Percentiles rank a stretch among this genome's conserved stretches.
Evolutionary conservation across 2,329 filamentous ascomycete genomes (phyloP).

Genomic region (Tolypocladium amazonense): DNA sequence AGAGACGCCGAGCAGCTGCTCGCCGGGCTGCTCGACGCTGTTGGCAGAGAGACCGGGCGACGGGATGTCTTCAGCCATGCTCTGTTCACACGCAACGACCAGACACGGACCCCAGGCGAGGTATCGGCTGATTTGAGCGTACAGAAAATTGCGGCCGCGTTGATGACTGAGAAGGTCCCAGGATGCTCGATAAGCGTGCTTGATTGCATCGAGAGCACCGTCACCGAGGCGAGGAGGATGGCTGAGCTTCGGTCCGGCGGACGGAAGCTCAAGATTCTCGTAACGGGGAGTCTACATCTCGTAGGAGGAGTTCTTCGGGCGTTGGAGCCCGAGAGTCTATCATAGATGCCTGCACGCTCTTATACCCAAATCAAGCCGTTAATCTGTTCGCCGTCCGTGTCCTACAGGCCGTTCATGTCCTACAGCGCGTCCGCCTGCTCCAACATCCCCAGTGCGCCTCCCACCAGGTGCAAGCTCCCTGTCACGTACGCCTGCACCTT

Average conservation of each 20-base stretch:
- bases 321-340: conserved; percentile 39
- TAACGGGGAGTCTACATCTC: conserved; percentile 77
- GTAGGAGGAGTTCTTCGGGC: conserved; percentile 70
- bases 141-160: conserved; percentile 54
- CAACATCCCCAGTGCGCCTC: conserved; percentile 39
- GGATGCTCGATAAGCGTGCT: conserved; percentile 34
- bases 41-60: conserved; percentile 27
- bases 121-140: conserved; percentile 43
- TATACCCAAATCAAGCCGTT: neutral
- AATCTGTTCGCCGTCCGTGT: neutral
- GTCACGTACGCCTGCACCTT: conserved; percentile 43
- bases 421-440: conserved; percentile 34
- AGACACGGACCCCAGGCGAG: conserved; percentile 8
- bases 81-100: conserved; percentile 70
- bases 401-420: neutral
- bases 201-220: conserved; percentile 63
- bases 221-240: conserved; percentile 42
- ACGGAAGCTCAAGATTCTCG: conserved; percentile 41
- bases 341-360: conserved; percentile 11
- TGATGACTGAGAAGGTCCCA: conserved; percentile 47
- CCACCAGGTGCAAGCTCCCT: conserved; percentile 53
- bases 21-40: conserved; percentile 46
- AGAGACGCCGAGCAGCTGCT: conserved; percentile 62
- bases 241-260: conserved; percentile 10
- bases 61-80: conserved; percentile 54